Conservation (phyloP, 352 stramenopile genomes). For the Saprolegnia parasitica region DNA sequence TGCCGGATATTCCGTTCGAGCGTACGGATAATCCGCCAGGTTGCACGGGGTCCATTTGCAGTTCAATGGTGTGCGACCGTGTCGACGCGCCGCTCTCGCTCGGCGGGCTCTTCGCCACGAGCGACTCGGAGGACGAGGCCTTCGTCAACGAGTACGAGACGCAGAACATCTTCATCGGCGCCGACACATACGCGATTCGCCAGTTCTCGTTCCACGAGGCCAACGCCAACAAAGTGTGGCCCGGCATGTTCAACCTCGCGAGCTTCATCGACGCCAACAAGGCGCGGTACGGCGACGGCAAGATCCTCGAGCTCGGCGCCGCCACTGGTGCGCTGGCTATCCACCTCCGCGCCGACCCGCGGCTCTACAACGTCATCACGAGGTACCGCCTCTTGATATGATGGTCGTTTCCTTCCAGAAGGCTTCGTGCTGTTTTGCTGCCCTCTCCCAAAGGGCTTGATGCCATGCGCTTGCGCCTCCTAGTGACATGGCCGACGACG, state of each 20-base stretch:
- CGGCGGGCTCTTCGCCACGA: constrained; percentile 5
- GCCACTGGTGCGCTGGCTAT: constrained; percentile 9
- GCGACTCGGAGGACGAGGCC: constrained; percentile 12
- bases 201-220: constrained; percentile 19
- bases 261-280: constrained; percentile 10
- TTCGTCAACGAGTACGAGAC: constrained; percentile 22
- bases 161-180: constrained; percentile 9
- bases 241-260: constrained; percentile 18
- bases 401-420: not conserved
- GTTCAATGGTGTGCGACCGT: not conserved
- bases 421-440: not conserved
- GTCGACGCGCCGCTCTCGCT: constrained; percentile 5
- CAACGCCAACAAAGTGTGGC: constrained; percentile 21
- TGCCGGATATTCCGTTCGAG: too few relatives aligned
- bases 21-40: too few relatives aligned
- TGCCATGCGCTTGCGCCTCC: not conserved
- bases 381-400: not conserved
- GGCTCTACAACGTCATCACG: constrained; percentile 14
- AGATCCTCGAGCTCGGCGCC: constrained; percentile 11
- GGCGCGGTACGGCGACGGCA: constrained; percentile 1
- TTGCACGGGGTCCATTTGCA: too few relatives aligned
- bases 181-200: constrained; percentile 10
- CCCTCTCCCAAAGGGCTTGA: not conserved
- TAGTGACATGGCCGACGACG: constrained; percentile 21
- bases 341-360: not conserved